Evolutionary conservation across 768 basidiomycete species (phyloP).

Genomic region (Tylopilus cervinicoccineus): DNA sequence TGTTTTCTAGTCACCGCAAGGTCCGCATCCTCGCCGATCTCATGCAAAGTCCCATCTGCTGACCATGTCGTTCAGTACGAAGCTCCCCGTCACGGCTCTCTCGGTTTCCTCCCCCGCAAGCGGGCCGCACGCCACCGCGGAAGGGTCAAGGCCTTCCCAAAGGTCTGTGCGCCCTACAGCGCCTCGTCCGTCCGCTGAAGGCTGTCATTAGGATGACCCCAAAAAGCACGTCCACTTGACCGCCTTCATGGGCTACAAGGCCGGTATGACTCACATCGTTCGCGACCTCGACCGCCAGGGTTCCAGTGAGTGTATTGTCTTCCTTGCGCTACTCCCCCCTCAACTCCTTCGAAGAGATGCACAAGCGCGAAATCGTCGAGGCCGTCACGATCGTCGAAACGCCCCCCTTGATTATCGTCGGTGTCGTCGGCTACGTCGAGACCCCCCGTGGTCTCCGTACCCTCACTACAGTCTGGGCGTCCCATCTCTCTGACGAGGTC

Average conservation of each 20-base stretch:
- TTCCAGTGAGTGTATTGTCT: conserved; percentile 69
- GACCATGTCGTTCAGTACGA: conserved; percentile 65
- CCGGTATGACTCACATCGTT: conserved; percentile 99
- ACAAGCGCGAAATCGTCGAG: conserved; percentile 99
- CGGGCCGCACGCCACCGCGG: conserved; percentile 96
- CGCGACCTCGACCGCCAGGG: conserved; percentile 99
- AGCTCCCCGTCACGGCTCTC: conserved; percentile 97
- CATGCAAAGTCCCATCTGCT: conserved; percentile 4
- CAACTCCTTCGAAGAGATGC: conserved; percentile 75
- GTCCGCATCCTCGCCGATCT: conserved; percentile 38
- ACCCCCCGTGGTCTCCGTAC: conserved; percentile 98
- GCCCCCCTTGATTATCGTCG: conserved; percentile 93
- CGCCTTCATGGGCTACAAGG: conserved; percentile 99
- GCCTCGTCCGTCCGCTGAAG: conserved; percentile 7
- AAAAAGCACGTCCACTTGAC: conserved; percentile 99
- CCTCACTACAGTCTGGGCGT: conserved; percentile 98
- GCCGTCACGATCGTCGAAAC: conserved; percentile 95
- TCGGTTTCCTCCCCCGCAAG: conserved; percentile 97
- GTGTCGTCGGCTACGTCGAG: conserved; percentile 99
- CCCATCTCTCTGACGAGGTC: conserved; percentile 95
- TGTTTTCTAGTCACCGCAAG: conserved; percentile 75
- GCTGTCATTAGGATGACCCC: conserved; percentile 80
- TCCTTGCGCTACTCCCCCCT: background rate
- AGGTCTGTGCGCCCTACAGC: conserved; percentile 46
- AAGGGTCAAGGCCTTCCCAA: conserved; percentile 99